Conservation (phyloP, 345 rosid genomes). For the Pseudoturritis turrita region DNA sequence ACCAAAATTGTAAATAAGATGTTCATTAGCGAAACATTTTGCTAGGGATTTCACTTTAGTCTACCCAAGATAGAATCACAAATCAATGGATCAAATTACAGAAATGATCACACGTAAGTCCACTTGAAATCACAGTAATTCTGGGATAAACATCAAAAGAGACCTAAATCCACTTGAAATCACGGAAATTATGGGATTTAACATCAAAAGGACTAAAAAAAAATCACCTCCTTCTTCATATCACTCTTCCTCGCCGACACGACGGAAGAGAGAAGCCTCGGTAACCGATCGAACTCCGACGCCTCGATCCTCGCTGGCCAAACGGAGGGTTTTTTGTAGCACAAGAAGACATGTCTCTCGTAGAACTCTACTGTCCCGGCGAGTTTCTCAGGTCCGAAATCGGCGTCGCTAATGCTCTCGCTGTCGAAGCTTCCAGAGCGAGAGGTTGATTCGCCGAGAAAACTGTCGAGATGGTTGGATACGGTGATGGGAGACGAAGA, state of each 20-base stretch:
- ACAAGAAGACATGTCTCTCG: slow-evolving; percentile 79
- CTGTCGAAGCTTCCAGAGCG: slow-evolving; percentile 71
- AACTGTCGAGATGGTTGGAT: slow-evolving; percentile 57
- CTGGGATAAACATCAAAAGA: slow-evolving; percentile 32
- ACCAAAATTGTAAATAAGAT: background rate
- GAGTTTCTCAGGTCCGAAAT: slow-evolving; percentile 50
- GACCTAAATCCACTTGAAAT: background rate
- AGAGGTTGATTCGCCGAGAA: slow-evolving; percentile 45
- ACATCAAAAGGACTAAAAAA: slow-evolving; percentile 14
- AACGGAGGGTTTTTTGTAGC: slow-evolving; percentile 85
- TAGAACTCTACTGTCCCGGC: slow-evolving; percentile 71
- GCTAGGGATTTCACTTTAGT: background rate
- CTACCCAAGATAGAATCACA: background rate
- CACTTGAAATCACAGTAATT: background rate
- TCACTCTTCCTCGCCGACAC: slow-evolving; percentile 51
- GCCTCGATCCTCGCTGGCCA: slow-evolving; percentile 97
- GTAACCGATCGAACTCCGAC: slow-evolving; percentile 96
- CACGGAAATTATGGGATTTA: slow-evolving; percentile 13
- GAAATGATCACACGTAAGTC: background rate
- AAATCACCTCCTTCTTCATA: slow-evolving; percentile 61
- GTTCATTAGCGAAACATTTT: background rate
- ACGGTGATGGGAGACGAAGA: slow-evolving; percentile 59
- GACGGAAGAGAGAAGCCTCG: slow-evolving; percentile 82
- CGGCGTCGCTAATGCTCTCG: slow-evolving; percentile 53
- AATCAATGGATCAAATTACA: background rate